phyloP scores from a whole-genome alignment of 768 basidiomycete genomes.

The Lactifluus subvellereus region DNA sequence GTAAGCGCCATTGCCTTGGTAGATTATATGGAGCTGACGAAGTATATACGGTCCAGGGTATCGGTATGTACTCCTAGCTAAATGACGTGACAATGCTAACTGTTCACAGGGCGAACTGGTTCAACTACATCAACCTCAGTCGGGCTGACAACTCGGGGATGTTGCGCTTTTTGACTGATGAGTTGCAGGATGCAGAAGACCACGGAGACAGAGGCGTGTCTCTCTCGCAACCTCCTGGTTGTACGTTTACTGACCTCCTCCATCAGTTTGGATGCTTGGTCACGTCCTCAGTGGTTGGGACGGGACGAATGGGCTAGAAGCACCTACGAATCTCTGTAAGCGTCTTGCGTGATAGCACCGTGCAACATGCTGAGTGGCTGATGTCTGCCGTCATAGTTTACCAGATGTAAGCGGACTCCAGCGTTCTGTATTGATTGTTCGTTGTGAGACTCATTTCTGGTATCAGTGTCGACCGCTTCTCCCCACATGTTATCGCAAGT shows the following conservation, averaged over 20 bases:
- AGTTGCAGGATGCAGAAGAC: conserved; percentile 75
- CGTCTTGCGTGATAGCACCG: conserved; percentile 5
- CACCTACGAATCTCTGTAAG: conserved; percentile 68
- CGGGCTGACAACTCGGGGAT: conserved; percentile 67
- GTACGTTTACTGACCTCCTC: background rate
- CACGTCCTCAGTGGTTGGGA: conserved; percentile 66
- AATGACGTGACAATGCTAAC: background rate
- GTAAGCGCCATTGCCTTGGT: conserved; percentile 37
- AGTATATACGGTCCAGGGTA: conserved; percentile 16
- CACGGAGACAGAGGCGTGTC: conserved; percentile 57
- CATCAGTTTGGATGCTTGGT: conserved; percentile 46
- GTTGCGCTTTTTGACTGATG: conserved; percentile 71
- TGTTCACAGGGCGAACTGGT: conserved; percentile 52
- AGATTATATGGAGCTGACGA: conserved; percentile 7
- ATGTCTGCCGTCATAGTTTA: conserved; percentile 33
- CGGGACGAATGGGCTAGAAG: conserved; percentile 54
- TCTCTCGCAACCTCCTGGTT: background rate
- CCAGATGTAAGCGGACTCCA: conserved; percentile 38
- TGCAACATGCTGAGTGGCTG: background rate
- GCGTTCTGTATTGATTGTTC: background rate
- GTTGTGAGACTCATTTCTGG: background rate
- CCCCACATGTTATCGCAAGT: conserved; percentile 75
- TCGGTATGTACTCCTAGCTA: conserved; percentile 25
- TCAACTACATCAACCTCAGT: conserved; percentile 73
- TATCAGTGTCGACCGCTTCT: conserved; percentile 64